Evolutionary conservation across 1,139 yeast genomes (phyloP), one percentile per base, ranked within the genome.

Genomic region (Debaryomyces psychrophilus): DNA sequence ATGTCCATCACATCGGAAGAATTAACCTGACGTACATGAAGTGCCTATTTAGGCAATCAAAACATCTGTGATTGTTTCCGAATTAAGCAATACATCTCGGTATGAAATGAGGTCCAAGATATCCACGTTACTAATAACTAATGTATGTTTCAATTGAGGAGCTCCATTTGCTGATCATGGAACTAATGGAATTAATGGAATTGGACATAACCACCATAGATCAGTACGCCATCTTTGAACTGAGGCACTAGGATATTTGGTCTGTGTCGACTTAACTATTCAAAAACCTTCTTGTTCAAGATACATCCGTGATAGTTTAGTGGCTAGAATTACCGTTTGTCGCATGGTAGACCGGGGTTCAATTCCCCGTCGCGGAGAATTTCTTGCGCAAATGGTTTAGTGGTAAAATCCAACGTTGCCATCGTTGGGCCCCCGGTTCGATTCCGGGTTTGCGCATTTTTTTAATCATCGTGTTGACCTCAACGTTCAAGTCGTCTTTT

Each of bases 291-390:
- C 15, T 17, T 1, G 9, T 25, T 14, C 40, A 37, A n/a, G 22
- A 46, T 35, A n/a, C 20, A 37, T 69, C 74, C 73, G 72, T 58
- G 73, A 69, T 69, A 69, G 74, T 69, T 68, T 69, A 69, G 73
- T 68, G 74, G 73, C 73, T 69, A 69, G 73, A 69, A 69, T 68
- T 65, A 64, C 73, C 73, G 73, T 68, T 69, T 69, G 73, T 69
- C 77, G 76, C 82, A 77, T 73, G 82, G 82, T 73, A 73, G 82
- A 77, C 81, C 83, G 81, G 82, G 82, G 82, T 77, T 78, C 82
- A 74, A 78, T 78, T 78, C 82, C 82, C 82, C 81, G 82, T 77
- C 81, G 77, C 81, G 81, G 82, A 78, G 82, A 56, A 34, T 29
- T 45, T 42, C 26, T 29, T 7, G 51, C 51, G 51, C 51, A 45